Conservation (phyloP, 202 grass and related monocot genomes). For the Digitaria exilis region DNA sequence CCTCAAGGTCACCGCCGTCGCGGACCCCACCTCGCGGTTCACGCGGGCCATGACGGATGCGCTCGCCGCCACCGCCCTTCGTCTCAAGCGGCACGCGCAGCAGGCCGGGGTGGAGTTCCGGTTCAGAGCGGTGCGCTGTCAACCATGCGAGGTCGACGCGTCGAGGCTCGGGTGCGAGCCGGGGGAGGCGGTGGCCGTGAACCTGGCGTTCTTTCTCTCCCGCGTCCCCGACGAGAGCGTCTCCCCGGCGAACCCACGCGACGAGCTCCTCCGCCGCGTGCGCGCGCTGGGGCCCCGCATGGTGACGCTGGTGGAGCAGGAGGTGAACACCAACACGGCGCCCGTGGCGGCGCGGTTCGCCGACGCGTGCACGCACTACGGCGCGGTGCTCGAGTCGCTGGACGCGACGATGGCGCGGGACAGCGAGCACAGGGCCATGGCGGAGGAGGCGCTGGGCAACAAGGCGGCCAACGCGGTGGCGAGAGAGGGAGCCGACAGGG, state of each 20-base stretch:
- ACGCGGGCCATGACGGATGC: conserved; percentile 4
- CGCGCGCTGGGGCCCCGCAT: conserved; percentile 58
- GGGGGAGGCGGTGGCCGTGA: conserved; percentile 73
- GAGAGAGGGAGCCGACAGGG: conserved; percentile 60
- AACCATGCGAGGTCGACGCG: conserved; percentile 45
- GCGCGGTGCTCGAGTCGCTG: conserved; percentile 72
- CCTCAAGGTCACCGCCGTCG: conserved; percentile 48
- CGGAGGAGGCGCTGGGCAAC: conserved; percentile 54
- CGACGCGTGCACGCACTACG: conserved; percentile 70
- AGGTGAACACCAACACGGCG: conserved; percentile 82
- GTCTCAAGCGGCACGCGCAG: conserved; percentile 56
- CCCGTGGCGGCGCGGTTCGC: conserved; percentile 67
- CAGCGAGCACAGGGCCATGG: conserved; percentile 38
- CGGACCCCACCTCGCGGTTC: conserved; percentile 54
- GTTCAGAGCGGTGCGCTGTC: conserved; percentile 54
- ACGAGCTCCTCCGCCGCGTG: conserved; percentile 84
- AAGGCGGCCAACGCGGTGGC: conserved; percentile 70
- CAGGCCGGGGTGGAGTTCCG: conserved; percentile 47
- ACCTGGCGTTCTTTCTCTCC: conserved; percentile 78
- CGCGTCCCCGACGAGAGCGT: conserved; percentile 86
- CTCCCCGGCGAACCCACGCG: conserved; percentile 83
- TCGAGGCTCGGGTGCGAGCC: conserved; percentile 57
- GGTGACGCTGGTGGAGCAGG: conserved; percentile 80
- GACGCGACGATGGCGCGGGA: conserved; percentile 46
- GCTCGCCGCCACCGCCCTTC: conserved; percentile 40